Percentiles rank a stretch among this genome's conserved stretches.
These are phyloP conservation scores for Centella asiatica DNA, from an alignment of 129 eudicot genomes.

Conservation along the genomic window DNA sequence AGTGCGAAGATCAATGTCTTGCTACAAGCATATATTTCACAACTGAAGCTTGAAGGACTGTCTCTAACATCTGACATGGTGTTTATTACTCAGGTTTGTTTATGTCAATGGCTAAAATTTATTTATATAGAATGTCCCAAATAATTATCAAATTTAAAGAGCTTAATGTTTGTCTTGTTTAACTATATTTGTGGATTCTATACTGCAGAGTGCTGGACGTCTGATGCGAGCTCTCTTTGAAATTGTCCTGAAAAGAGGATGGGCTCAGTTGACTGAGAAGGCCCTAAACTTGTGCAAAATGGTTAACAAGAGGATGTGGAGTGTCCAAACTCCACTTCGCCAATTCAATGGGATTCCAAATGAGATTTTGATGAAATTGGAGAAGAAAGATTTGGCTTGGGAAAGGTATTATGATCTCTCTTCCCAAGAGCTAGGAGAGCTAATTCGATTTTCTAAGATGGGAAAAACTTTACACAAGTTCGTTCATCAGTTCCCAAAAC, in stretches of 20 bases:
- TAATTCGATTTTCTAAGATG: slow-evolving; percentile 56
- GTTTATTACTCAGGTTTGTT: slow-evolving; percentile 73
- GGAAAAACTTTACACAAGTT: slow-evolving; percentile 63
- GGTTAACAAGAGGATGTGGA: slow-evolving; percentile 86
- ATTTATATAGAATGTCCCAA: background rate
- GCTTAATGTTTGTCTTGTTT: background rate
- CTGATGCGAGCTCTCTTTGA: slow-evolving; percentile 96
- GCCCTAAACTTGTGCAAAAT: slow-evolving; percentile 91
- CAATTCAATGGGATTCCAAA: slow-evolving; percentile 74
- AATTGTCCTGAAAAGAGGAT: slow-evolving; percentile 86
- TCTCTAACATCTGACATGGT: slow-evolving; percentile 97
- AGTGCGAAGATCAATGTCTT: slow-evolving; percentile 92
- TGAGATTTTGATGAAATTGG: slow-evolving; percentile 66
- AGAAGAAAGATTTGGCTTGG: slow-evolving; percentile 94
- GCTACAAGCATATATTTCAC: slow-evolving; percentile 88
- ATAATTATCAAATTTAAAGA: background rate
- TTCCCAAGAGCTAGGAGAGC: slow-evolving; percentile 84
- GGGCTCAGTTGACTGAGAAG: slow-evolving; percentile 96
- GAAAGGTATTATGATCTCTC: slow-evolving; percentile 88
- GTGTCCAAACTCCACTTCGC: slow-evolving; percentile 94
- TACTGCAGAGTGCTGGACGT: slow-evolving; percentile 93
- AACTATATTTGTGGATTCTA: background rate
- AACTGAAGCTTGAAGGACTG: slow-evolving; percentile 81
- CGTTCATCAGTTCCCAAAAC: slow-evolving; percentile 89
- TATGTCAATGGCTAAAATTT: background rate